These are phyloP conservation scores for Termitomyces sp. DNA, from an alignment of 768 basidiomycete species.

Conservation along the genomic window DNA sequence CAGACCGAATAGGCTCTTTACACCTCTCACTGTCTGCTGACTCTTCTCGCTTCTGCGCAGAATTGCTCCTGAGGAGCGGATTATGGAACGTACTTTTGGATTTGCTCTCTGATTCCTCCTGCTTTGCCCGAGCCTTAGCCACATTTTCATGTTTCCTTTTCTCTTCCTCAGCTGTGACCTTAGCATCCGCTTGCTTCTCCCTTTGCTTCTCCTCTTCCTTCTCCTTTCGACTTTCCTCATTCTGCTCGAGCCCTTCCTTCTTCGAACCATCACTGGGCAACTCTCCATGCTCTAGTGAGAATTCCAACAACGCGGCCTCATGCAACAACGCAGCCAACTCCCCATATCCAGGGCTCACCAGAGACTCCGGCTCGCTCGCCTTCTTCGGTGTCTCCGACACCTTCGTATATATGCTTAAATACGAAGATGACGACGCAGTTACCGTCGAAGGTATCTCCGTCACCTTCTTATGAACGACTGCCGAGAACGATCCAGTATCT, in stretches of 20 bases:
- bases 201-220: conserved; percentile 10
- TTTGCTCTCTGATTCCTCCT: conserved; percentile 16
- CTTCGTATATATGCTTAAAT: conserved; percentile 15
- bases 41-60: conserved; percentile 6
- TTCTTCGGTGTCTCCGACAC: conserved; percentile 25
- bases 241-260: background rate
- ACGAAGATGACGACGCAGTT: conserved; percentile 13
- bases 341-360: conserved; percentile 38
- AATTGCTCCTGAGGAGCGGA: conserved; percentile 9
- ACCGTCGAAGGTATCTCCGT: conserved; percentile 27
- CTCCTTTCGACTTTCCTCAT: conserved; percentile 10
- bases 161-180: conserved; percentile 19
- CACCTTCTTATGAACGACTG: conserved; percentile 54
- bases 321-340: conserved; percentile 51
- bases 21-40: conserved; percentile 1
- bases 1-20: conserved; percentile 5
- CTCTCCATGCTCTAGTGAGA: conserved; percentile 43
- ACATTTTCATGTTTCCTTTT: conserved; percentile 16
- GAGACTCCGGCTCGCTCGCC: background rate
- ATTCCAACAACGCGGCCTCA: conserved; percentile 54
- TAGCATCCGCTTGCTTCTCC: conserved; percentile 6
- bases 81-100: conserved; percentile 12
- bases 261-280: conserved; percentile 29
- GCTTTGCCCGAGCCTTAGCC: conserved; percentile 16
- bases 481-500: conserved; percentile 34